Conservation (phyloP, 192 early-diverging fungal species). For the Phlyctochytrium bullatum region DNA sequence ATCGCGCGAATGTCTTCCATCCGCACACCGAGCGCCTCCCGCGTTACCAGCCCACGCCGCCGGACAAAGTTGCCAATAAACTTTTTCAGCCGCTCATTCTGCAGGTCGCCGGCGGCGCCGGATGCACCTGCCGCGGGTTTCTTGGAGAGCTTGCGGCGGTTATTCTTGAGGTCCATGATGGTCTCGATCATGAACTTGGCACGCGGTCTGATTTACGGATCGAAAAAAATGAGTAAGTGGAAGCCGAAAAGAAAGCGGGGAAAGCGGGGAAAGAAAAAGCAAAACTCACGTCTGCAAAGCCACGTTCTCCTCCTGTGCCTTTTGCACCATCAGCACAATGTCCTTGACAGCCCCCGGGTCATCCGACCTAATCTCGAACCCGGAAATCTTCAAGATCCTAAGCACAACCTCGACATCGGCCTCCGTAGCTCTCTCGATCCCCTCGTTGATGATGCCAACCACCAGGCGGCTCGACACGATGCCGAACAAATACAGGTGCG, state of each 20-base stretch:
- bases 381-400: conserved; percentile 71
- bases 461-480: conserved; percentile 75
- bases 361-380: conserved; percentile 83
- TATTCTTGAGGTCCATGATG: conserved; percentile 89
- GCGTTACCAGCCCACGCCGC: conserved; percentile 11
- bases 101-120: conserved; percentile 18
- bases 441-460: conserved; percentile 78
- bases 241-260: conserved; percentile 6
- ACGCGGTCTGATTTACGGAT: conserved; percentile 39
- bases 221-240: not conserved
- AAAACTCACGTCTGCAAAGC: conserved; percentile 17
- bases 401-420: conserved; percentile 87
- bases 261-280: not conserved
- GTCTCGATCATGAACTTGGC: conserved; percentile 95
- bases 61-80: conserved; percentile 18
- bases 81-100: conserved; percentile 50
- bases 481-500: conserved; percentile 85
- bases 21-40: conserved; percentile 64
- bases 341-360: conserved; percentile 91
- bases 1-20: conserved; percentile 81
- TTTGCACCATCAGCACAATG: conserved; percentile 74
- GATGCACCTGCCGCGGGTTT: conserved; percentile 6
- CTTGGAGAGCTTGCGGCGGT: conserved; percentile 60
- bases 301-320: conserved; percentile 39
- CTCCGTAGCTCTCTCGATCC: conserved; percentile 72